Evolutionary conservation across 805 yeast genomes (phyloP), one percentile per base, ranked within the genome.

Genomic region (Yarrowia divulgata): DNA sequence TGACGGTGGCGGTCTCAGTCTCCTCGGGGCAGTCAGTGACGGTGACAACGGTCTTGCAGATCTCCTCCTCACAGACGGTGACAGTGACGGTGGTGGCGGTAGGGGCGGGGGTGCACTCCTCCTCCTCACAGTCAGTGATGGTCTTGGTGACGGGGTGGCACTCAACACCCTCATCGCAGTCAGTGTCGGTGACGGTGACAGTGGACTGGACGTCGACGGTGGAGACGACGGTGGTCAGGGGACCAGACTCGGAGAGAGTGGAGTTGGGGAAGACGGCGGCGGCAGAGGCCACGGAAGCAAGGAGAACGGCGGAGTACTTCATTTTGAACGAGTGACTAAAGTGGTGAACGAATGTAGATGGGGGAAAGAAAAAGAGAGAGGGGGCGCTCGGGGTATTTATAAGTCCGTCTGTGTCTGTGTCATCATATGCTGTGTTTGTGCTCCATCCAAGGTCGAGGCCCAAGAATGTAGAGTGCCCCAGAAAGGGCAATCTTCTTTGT

Each of bases 11-110:
- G 40, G 64, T 58, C 64, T 58, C 64, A 40, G 64, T 58, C 49
- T 40, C 49, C 8, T 1, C 49, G 49, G 64, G 64, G 64, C 64
- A 58, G 64, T 58, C 64, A n/a, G 64, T 58, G 45, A 58, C 64
- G 49, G 64, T 58, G 64, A 58, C 64, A 43, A 58, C 64, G 64
- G 64, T 58, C 64, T 58, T 58, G 64, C 64, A 58, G 50, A 58
- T 2, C 10, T 58, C 64, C 64, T 58, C 64, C 64, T 58, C 64
- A 13, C 64, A 58, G 49, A 58, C 64, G n/a, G 64, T 58, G 29
- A 58, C 64, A 50, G 64, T 58, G 18, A 58, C 64, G 49, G 64
- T 58, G 49, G 64, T 58, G 32, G 49, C 49, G 9, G 64, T 42
- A 32, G 64, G 64, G 40, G 48, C 64, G 64, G 64, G 64, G 64